Evolutionary conservation across 2,329 filamentous ascomycete species (phyloP).

Genomic region (Xenosphaeropsis pyriputrescens): DNA sequence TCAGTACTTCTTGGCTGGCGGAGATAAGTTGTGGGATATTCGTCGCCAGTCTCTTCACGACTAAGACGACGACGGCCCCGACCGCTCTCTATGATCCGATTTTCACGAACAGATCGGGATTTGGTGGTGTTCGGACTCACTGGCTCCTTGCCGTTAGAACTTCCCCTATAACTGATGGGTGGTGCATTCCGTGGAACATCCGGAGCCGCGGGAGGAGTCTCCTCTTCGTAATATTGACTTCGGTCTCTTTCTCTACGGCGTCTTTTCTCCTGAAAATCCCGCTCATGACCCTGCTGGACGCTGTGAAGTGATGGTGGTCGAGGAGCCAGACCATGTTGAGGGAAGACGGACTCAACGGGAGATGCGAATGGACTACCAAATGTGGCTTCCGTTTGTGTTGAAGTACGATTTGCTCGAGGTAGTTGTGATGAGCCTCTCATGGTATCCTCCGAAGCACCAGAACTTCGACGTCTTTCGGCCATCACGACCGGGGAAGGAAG

Average conservation of each 20-base stretch:
- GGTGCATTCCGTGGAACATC: conserved; percentile 42
- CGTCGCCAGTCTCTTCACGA: too few relatives aligned
- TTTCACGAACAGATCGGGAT: conserved; percentile 14
- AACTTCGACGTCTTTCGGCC: background rate
- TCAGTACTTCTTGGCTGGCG: too few relatives aligned
- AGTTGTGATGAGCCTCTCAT: background rate
- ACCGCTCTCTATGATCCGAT: conserved; percentile 1
- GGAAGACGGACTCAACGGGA: conserved; percentile 34
- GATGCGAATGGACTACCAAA: conserved; percentile 43
- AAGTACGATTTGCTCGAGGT: conserved; percentile 20
- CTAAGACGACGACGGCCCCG: too few relatives aligned
- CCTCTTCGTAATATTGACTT: conserved; percentile 18
- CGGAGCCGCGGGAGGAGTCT: conserved; percentile 33
- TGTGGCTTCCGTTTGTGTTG: conserved; percentile 41
- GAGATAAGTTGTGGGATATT: too few relatives aligned
- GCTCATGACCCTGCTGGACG: conserved; percentile 20
- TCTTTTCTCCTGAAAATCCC: conserved; percentile 25
- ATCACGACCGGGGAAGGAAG: background rate
- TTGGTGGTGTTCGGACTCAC: conserved; percentile 17
- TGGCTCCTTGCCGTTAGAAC: conserved; percentile 19
- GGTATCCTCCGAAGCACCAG: background rate
- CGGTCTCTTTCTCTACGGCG: conserved; percentile 26
- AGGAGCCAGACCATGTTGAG: conserved; percentile 37
- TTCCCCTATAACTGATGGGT: conserved; percentile 39
- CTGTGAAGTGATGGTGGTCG: conserved; percentile 41